Evolutionary conservation across 371 early-diverging fungal genomes (phyloP).

Genomic region (Mortierella polycephala): DNA sequence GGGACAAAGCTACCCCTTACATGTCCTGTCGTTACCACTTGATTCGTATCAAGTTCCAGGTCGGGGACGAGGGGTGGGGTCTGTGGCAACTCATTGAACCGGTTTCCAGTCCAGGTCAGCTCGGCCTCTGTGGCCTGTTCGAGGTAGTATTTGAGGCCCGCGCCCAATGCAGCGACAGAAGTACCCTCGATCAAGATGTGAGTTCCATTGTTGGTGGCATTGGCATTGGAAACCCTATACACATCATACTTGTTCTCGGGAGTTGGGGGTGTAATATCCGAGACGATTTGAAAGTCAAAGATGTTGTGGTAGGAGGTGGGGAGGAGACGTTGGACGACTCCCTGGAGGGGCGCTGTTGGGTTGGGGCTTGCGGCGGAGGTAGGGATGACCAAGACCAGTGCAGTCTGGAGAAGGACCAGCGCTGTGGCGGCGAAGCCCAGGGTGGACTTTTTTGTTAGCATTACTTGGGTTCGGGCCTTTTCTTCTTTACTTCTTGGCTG

Average conservation of each 20-base stretch:
- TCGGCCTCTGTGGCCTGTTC: constrained; percentile 43
- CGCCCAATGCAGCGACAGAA: constrained; percentile 30
- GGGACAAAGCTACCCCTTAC: constrained; percentile 49
- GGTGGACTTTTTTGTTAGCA: no score
- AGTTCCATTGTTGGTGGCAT: background rate
- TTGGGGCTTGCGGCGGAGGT: constrained; percentile 3
- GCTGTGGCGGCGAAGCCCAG: no score
- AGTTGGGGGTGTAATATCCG: constrained; percentile 18
- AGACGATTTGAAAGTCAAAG: constrained; percentile 45
- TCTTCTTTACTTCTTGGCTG: no score
- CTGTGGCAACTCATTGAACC: constrained; percentile 35
- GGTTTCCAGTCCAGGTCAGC: constrained; percentile 39
- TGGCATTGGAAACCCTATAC: constrained; percentile 41
- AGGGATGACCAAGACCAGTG: background rate
- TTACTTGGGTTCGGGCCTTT: no score
- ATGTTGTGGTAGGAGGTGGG: constrained; percentile 43
- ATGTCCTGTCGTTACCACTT: constrained; percentile 29
- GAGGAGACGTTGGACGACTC: constrained; percentile 35
- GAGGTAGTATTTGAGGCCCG: constrained; percentile 47
- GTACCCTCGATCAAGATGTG: constrained; percentile 46
- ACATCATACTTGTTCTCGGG: constrained; percentile 48
- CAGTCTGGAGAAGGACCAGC: no score
- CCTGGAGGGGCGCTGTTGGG: constrained; percentile 13
- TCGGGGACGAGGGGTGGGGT: constrained; percentile 39
- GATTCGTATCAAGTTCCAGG: constrained; percentile 31